phyloP scores from a whole-genome alignment of 768 basidiomycete species.

The Lactifluus hygrophoroides region DNA sequence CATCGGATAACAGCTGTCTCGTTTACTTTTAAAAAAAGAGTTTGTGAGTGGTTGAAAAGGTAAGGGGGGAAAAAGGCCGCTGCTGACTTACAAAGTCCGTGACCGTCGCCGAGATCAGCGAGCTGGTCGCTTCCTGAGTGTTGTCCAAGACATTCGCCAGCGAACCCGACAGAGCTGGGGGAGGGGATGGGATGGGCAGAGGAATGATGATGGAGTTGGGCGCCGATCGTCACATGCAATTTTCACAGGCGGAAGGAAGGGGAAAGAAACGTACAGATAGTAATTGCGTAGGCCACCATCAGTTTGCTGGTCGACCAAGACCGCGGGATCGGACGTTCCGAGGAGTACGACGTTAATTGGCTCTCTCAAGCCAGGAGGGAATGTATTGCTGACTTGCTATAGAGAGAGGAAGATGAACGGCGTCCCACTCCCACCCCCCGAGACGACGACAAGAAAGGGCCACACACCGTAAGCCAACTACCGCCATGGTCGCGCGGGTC shows the following conservation, averaged over 20 bases:
- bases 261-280: constrained; percentile 49
- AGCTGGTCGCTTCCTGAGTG: constrained; percentile 58
- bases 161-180: constrained; percentile 59
- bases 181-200: background rate
- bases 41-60: background rate
- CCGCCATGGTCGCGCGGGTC: constrained; percentile 52
- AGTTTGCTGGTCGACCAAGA: constrained; percentile 49
- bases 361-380: constrained; percentile 38
- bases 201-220: no score
- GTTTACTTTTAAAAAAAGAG: constrained; percentile 41
- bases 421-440: no score
- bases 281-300: constrained; percentile 79
- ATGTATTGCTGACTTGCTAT: background rate
- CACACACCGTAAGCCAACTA: constrained; percentile 59
- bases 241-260: no score
- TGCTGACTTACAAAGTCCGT: constrained; percentile 49
- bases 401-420: background rate
- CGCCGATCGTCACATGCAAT: no score
- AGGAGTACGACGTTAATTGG: constrained; percentile 80
- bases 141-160: constrained; percentile 79
- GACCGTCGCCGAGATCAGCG: constrained; percentile 79
- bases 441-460: background rate
- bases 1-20: constrained; percentile 80
- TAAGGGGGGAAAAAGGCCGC: no score
- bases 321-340: constrained; percentile 59